Percentiles rank a stretch among this genome's conserved stretches.
Evolutionary conservation across 306 rosid species (phyloP).

Genomic region (Inga leiocalycina): DNA sequence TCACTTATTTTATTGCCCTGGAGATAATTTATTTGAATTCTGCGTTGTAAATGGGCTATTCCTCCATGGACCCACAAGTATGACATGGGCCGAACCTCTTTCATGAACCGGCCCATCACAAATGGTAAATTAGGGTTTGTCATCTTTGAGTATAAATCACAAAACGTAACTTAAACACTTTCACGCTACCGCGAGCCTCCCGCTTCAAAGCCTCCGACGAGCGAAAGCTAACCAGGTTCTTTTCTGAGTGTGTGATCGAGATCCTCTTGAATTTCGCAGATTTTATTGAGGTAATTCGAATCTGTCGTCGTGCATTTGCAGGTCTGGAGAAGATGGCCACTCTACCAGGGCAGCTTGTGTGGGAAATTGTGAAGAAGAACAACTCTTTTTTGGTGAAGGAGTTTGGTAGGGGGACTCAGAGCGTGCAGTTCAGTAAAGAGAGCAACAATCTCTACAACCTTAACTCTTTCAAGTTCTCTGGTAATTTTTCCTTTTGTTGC

Average conservation of each 20-base stretch:
- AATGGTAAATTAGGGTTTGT: slow-evolving; percentile 55
- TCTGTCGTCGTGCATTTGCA: slow-evolving; percentile 26
- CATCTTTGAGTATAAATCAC: slow-evolving; percentile 37
- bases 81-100: not conserved
- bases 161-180: not conserved
- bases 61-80: not conserved
- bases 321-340: slow-evolving; percentile 61
- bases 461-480: slow-evolving; percentile 79
- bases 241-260: not conserved
- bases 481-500: slow-evolving; percentile 28
- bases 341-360: slow-evolving; percentile 78
- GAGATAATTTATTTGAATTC: not conserved
- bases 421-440: slow-evolving; percentile 87
- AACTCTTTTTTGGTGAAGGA: slow-evolving; percentile 84
- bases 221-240: slow-evolving; percentile 18
- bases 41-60: not conserved
- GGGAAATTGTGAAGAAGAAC: slow-evolving; percentile 96
- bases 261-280: not conserved
- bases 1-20: not conserved
- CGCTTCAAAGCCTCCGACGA: not conserved
- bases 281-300: not conserved
- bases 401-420: slow-evolving; percentile 77
- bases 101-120: not conserved
- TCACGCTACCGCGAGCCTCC: not conserved
- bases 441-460: slow-evolving; percentile 79